These are phyloP conservation scores for Kwoniella dendrophila DNA, from an alignment of 768 basidiomycete genomes.

Conservation along the genomic window DNA sequence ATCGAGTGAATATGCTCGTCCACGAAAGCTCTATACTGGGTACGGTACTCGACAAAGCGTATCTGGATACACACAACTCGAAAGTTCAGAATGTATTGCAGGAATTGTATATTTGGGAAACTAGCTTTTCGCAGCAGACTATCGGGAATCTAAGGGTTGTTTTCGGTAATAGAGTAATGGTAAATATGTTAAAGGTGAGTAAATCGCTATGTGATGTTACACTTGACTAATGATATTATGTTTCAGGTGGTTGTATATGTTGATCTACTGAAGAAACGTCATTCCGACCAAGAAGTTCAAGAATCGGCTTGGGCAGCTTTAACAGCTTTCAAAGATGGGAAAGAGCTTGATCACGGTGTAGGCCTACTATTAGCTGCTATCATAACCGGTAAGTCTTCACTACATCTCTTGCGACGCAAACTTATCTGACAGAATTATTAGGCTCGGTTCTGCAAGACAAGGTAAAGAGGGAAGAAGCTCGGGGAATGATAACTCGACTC, in stretches of 20 bases:
- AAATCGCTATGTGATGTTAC: not conserved
- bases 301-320: conserved; percentile 15
- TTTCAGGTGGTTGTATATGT: conserved; percentile 21
- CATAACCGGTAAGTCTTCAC: conserved; percentile 10
- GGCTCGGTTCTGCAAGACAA: conserved; percentile 19
- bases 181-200: conserved; percentile 9
- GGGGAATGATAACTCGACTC: conserved; percentile 8
- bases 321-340: conserved; percentile 7
- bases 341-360: conserved; percentile 3
- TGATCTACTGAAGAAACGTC: conserved; percentile 16
- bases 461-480: conserved; percentile 2
- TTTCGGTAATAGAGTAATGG: conserved; percentile 3
- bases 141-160: conserved; percentile 4
- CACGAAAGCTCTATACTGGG: conserved; percentile 12
- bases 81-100: conserved; percentile 17
- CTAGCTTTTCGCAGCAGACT: not conserved
- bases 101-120: conserved; percentile 24
- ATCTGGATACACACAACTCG: conserved; percentile 4
- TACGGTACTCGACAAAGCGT: not conserved
- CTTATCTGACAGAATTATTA: not conserved
- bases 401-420: not conserved
- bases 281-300: conserved; percentile 19
- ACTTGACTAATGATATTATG: not conserved
- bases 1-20: conserved; percentile 25
- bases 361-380: conserved; percentile 18